Evolutionary conservation across 2,329 filamentous ascomycete species (phyloP), one percentile per base, ranked within the genome.

Genomic region (Beauveria bassiana): DNA sequence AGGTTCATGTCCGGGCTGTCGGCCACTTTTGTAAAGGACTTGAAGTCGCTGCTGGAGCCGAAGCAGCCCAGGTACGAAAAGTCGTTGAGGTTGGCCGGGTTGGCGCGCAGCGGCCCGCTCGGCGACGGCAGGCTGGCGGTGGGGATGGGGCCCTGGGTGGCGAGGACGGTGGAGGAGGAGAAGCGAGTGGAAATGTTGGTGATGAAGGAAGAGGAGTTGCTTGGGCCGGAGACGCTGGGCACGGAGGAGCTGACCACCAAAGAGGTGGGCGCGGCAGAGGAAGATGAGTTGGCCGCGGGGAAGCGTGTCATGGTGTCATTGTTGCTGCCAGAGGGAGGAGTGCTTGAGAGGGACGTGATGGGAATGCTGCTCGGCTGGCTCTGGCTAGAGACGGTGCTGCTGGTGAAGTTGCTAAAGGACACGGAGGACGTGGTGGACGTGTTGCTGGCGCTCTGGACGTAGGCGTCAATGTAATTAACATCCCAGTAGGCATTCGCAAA

Each of bases 381-480:
- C 12, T 10, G 20, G 5, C 3, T 14, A 42, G 26, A 12, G 9
- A n/a, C n/a, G n/a, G 16, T 38, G 50, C 31, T 34, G 28, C 28
- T 38, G 34, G 22, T 18, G 16, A 14, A 5, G 20, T 3, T 51
- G 28, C 22, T 6, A 26, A 18, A 24, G 5, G 55, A 22, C 3
- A 3, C 16, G 26, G 22, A 24, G 10, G 55, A 22, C 16, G 2
- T 24, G 31, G 45, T 28, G 28, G 16, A 18, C 8, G 16, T 20
- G 40, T 20, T 51, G 24, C 20, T 22, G 8, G 46, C n/a, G 12
- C 24, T 20, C 46, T 57, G 47, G 16, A 63, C 61, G 61, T 81
- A 83, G 22, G 79, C 73, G 34, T 83, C 78, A 62, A 83, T 81
- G 66, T 80, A 81, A 61, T 77, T 73, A 74, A 89, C 75, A 66